Evolutionary conservation across 345 rosid genomes (phyloP).

Genomic region (Draba incana): DNA sequence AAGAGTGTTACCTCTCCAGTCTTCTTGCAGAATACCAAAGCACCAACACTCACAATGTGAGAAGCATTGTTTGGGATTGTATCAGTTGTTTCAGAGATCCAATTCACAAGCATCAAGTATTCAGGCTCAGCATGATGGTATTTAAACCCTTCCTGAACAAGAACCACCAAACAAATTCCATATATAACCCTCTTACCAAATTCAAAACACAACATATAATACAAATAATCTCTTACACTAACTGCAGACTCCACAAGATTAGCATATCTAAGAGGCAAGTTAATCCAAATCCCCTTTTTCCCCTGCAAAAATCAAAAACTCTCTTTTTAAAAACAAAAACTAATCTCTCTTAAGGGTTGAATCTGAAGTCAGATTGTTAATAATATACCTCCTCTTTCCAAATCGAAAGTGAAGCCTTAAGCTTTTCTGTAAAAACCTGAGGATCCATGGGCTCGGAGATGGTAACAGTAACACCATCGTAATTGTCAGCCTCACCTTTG

Average conservation of each 20-base stretch:
- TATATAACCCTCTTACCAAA: background rate
- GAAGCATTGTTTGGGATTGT: slow-evolving; percentile 74
- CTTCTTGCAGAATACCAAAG: slow-evolving; percentile 57
- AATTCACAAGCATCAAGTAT: slow-evolving; percentile 75
- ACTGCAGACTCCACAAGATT: slow-evolving; percentile 56
- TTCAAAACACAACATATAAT: background rate
- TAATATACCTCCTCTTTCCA: slow-evolving; percentile 60
- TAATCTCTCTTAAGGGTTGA: background rate
- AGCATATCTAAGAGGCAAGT: slow-evolving; percentile 52
- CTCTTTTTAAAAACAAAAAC: no score
- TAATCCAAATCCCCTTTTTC: slow-evolving; percentile 75
- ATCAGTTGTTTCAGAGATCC: slow-evolving; percentile 53
- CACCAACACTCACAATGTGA: slow-evolving; percentile 75
- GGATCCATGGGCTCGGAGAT: slow-evolving; percentile 53
- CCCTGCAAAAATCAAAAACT: slow-evolving; percentile 49
- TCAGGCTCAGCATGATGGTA: slow-evolving; percentile 73
- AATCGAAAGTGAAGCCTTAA: slow-evolving; percentile 52
- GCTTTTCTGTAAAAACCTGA: slow-evolving; percentile 45
- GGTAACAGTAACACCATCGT: slow-evolving; percentile 58
- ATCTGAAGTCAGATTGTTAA: background rate
- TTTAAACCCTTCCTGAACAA: slow-evolving; percentile 66
- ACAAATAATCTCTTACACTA: slow-evolving; percentile 22
- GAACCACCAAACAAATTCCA: background rate
- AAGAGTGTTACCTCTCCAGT: slow-evolving; percentile 53
- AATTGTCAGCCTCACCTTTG: slow-evolving; percentile 47